Evolutionary conservation across 345 rosid species (phyloP).

Genomic region (Salix udensis): DNA sequence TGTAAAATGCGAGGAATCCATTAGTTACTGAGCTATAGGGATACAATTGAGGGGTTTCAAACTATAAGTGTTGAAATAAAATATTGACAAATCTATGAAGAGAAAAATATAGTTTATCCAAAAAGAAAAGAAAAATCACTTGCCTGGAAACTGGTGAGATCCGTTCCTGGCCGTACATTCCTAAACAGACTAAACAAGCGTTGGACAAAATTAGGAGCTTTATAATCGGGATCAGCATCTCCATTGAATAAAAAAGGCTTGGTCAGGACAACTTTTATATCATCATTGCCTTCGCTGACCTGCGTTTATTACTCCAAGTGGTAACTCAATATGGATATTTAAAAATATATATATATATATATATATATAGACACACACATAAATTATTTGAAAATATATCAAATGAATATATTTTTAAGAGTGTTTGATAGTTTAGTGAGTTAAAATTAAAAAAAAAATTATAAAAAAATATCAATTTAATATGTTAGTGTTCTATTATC

Average conservation of each 20-base stretch:
- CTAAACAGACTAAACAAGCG: constrained; percentile 52
- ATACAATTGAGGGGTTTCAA: not conserved
- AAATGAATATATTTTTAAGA: no score
- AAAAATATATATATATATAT: no score
- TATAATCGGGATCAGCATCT: constrained; percentile 32
- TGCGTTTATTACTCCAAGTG: not conserved
- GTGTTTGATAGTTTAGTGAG: no score
- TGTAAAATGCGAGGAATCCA: no score
- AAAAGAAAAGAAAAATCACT: not conserved
- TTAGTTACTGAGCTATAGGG: not conserved
- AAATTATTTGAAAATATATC: no score
- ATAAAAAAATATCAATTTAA: no score
- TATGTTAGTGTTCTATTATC: no score
- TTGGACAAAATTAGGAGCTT: constrained; percentile 47
- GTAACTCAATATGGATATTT: no score
- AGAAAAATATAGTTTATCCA: not conserved
- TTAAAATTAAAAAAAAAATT: no score
- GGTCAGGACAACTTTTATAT: constrained; percentile 35
- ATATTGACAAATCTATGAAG: not conserved
- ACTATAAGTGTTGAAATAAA: not conserved
- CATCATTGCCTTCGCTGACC: constrained; percentile 20
- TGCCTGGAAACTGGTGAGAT: constrained; percentile 60
- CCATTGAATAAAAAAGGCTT: constrained; percentile 47
- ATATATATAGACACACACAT: no score
- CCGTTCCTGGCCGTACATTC: constrained; percentile 54